phyloP scores from a whole-genome alignment of 139 green algal species.

The Micractinium conductrix region DNA sequence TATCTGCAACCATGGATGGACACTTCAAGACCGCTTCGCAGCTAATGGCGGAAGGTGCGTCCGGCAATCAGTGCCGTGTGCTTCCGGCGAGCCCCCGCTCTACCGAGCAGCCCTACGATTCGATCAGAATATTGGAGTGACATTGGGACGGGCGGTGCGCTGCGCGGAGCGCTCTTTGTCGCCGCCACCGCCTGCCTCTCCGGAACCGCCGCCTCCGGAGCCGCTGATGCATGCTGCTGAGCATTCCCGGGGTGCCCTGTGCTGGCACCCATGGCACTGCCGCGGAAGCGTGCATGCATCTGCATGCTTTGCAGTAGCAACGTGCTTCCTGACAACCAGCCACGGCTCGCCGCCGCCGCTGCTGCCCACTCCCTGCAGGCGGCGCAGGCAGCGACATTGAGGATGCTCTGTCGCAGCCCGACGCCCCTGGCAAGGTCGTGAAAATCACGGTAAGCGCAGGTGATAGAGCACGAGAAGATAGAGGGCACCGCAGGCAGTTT shows the following conservation, averaged over 20 bases:
- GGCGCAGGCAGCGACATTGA: not conserved
- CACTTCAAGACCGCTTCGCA: not conserved
- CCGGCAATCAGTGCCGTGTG: no score
- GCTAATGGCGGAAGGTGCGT: not conserved
- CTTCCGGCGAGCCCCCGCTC: no score
- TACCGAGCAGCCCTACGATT: no score
- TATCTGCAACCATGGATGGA: not conserved
- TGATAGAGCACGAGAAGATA: no score
- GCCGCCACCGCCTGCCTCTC: not conserved
- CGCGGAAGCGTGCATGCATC: no score
- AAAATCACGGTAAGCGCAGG: slow-evolving; percentile 47
- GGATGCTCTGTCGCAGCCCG: slow-evolving; percentile 7
- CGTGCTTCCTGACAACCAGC: no score
- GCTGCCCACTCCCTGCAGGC: no score
- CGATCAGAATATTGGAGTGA: not conserved
- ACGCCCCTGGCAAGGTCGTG: slow-evolving; percentile 37
- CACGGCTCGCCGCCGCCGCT: no score
- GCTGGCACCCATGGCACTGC: not conserved
- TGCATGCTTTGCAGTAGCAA: no score
- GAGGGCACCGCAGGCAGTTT: no score
- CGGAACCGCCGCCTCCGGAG: not conserved
- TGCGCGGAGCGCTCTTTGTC: not conserved
- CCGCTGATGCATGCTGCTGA: no score
- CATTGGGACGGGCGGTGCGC: not conserved
- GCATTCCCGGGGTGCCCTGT: no score